Evolutionary conservation across 2,329 filamentous ascomycete genomes (phyloP).

Genomic region (Sporothrix curviconia): DNA sequence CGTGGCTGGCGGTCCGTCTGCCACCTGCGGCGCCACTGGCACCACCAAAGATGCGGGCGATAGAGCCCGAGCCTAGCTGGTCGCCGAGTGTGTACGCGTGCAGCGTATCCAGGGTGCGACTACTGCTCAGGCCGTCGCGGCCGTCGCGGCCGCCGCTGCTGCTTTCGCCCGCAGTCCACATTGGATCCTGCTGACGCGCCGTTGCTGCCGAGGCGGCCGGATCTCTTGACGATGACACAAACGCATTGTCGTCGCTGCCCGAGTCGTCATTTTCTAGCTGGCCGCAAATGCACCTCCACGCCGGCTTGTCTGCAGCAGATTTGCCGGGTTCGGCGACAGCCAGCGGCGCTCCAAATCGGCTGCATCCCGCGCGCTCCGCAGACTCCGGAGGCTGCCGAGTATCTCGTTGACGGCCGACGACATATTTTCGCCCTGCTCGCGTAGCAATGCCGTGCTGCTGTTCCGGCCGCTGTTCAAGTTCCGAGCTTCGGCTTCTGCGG

Average conservation of each 20-base stretch:
- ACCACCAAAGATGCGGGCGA: background rate
- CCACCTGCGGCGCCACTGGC: background rate
- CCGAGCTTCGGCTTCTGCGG: too few species aligned
- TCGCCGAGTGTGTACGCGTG: constrained; percentile 7
- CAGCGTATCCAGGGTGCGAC: constrained; percentile 3
- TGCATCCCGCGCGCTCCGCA: constrained; percentile 26
- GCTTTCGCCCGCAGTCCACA: background rate
- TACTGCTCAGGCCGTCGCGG: background rate
- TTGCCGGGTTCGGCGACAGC: background rate
- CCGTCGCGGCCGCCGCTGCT: background rate
- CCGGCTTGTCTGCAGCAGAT: constrained; percentile 7
- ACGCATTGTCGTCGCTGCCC: constrained; percentile 1
- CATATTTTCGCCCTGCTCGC: constrained; percentile 32
- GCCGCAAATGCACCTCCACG: too few species aligned
- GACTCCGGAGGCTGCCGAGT: constrained; percentile 31
- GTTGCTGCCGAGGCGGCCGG: too few species aligned
- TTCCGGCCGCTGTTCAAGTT: background rate
- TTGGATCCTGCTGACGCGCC: background rate
- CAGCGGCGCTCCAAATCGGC: constrained; percentile 16
- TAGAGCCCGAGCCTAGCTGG: background rate
- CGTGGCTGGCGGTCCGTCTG: background rate
- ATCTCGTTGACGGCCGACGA: constrained; percentile 35
- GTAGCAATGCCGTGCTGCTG: constrained; percentile 21
- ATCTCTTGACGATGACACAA: too few species aligned
- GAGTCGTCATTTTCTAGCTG: constrained; percentile 8